Evolutionary conservation across 176 grass and related monocot species (phyloP).

Genomic region (Chrysopogon serrulatus): DNA sequence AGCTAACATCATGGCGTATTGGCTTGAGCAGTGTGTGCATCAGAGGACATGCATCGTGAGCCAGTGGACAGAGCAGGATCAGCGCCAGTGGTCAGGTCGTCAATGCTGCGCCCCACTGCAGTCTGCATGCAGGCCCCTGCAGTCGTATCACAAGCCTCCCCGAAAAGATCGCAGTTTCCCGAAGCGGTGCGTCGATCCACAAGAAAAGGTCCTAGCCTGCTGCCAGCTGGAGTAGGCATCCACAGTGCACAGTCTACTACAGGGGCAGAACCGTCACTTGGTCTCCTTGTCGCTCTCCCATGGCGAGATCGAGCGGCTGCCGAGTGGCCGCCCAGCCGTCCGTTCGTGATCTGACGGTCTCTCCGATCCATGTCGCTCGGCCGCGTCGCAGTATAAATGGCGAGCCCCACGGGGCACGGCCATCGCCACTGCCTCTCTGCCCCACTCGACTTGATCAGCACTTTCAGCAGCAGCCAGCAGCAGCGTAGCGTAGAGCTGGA

Average conservation of each 20-base stretch:
- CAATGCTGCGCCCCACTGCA: neutral
- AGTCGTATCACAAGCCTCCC: neutral
- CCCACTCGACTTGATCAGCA: neutral
- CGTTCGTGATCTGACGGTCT: neutral
- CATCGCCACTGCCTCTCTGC: neutral
- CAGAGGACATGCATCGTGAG: no score
- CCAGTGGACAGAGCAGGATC: no score
- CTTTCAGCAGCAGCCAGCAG: neutral
- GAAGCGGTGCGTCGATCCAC: neutral
- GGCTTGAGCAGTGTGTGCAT: no score
- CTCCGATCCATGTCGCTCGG: neutral
- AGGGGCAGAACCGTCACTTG: neutral
- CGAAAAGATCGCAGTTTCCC: constrained; percentile 20
- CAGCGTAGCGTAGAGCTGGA: neutral
- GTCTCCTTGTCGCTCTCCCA: neutral
- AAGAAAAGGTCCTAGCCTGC: neutral
- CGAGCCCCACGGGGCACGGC: neutral
- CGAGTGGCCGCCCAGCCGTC: no score
- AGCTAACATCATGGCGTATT: no score
- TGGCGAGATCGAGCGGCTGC: neutral
- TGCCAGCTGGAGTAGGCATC: no score
- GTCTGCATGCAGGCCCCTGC: no score
- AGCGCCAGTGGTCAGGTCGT: no score
- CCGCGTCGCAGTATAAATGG: neutral
- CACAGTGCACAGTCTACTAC: neutral